Evolutionary conservation across 2,329 filamentous ascomycete genomes (phyloP).

Genomic region (Lomentospora prolificans): DNA sequence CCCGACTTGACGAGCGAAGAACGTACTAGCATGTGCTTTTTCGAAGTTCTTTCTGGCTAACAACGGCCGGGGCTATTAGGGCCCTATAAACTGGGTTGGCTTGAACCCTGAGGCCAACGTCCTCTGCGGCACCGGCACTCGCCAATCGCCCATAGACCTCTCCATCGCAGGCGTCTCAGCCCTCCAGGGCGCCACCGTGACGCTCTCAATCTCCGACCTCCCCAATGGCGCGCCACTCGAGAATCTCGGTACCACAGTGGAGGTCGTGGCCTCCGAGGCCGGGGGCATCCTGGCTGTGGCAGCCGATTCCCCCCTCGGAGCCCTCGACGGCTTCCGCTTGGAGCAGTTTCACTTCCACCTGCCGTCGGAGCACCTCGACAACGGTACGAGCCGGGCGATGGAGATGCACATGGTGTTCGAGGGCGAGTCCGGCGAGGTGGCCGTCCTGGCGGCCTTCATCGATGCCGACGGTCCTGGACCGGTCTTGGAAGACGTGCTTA

Average conservation of each 20-base stretch:
- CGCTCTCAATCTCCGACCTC: constrained; percentile 23
- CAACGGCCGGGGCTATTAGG: constrained; percentile 15
- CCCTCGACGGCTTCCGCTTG: constrained; percentile 24
- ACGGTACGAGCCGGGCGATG: constrained; percentile 28
- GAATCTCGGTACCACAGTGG: constrained; percentile 42
- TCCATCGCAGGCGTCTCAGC: constrained; percentile 14
- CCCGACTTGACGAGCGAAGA: too few species aligned
- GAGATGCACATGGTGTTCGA: constrained; percentile 33
- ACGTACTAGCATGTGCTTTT: too few species aligned
- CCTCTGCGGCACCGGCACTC: constrained; percentile 36
- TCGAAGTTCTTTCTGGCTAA: neutral
- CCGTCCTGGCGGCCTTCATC: constrained; percentile 4
- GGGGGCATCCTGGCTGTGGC: constrained; percentile 34
- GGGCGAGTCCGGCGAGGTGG: constrained; percentile 8
- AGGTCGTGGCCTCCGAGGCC: constrained; percentile 24
- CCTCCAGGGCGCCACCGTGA: constrained; percentile 18
- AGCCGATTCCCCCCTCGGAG: constrained; percentile 14
- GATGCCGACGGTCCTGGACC: neutral
- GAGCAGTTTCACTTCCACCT: constrained; percentile 52
- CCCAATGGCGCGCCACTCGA: constrained; percentile 31
- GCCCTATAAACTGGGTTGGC: constrained; percentile 43
- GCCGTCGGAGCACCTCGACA: constrained; percentile 47
- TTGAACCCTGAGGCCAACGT: constrained; percentile 30
- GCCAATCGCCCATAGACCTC: constrained; percentile 49
- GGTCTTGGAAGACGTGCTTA: constrained; percentile 1